Percentiles rank a stretch among this genome's conserved stretches.
Conservation (phyloP, 2,329 filamentous ascomycete species). For the Hymenotorrendiella dingleyae region DNA sequence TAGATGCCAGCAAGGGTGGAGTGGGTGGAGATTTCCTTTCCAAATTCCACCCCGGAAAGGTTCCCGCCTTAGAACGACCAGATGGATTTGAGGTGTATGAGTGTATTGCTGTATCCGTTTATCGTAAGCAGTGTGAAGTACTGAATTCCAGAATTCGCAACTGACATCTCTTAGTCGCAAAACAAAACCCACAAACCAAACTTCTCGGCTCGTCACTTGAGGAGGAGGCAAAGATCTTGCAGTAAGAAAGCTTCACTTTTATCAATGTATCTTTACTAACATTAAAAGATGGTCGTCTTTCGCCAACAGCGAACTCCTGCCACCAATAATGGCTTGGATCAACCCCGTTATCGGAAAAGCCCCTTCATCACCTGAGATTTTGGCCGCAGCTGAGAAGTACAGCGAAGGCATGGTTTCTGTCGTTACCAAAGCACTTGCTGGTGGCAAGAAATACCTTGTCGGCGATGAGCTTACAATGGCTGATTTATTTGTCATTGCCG, state of each 20-base stretch:
- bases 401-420: constrained; percentile 16
- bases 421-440: constrained; percentile 14
- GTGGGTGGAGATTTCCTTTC: constrained; percentile 19
- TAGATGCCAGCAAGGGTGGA: constrained; percentile 19
- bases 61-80: constrained; percentile 17
- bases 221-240: constrained; percentile 18
- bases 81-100: constrained; percentile 19
- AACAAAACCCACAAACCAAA: constrained; percentile 17
- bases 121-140: neutral
- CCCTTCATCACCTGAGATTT: constrained; percentile 15
- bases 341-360: constrained; percentile 18
- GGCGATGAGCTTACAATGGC: constrained; percentile 16
- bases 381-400: constrained; percentile 15
- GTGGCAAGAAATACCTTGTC: constrained; percentile 17
- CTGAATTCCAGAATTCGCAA: neutral
- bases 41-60: constrained; percentile 20
- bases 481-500: constrained; percentile 20
- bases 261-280: neutral
- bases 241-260: neutral
- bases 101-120: constrained; percentile 15
- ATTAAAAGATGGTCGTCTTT: constrained; percentile 18
- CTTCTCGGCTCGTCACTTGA: constrained; percentile 15
- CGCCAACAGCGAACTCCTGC: constrained; percentile 19
- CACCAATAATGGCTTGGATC: constrained; percentile 23
- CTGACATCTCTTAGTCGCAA: constrained; percentile 12